Conservation (phyloP, 2,329 filamentous ascomycete species). For the Diaporthe longicolla region DNA sequence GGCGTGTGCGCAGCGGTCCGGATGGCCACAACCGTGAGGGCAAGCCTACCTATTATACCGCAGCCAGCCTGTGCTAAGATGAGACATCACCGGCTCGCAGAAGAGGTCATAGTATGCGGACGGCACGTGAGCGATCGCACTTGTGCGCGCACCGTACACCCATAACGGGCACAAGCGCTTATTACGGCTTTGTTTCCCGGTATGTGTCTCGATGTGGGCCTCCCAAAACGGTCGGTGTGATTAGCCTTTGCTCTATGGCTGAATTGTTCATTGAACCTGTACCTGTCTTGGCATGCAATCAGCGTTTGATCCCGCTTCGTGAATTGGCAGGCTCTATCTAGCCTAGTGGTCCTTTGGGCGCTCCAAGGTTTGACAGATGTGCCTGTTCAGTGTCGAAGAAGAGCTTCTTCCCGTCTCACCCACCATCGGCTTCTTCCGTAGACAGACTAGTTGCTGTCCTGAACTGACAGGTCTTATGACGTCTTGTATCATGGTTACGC, state of each 20-base stretch:
- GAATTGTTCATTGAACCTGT: background rate
- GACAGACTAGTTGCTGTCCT: background rate
- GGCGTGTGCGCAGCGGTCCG: background rate
- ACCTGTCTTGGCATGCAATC: background rate
- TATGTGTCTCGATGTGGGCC: background rate
- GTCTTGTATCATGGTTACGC: background rate
- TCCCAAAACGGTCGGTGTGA: background rate
- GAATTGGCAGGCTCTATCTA: background rate
- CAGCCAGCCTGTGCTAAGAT: background rate
- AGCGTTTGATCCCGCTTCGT: background rate
- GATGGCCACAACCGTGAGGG: constrained; percentile 1
- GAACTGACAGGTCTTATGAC: background rate
- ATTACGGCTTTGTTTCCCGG: background rate
- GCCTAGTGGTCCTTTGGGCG: background rate
- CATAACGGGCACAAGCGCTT: constrained; percentile 10
- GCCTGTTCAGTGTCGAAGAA: background rate
- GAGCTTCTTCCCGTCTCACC: background rate
- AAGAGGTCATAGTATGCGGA: background rate
- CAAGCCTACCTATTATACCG: background rate
- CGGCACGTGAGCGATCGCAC: constrained; percentile 22
- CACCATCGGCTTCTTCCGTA: constrained; percentile 1
- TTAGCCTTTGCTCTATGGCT: background rate
- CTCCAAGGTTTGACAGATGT: background rate
- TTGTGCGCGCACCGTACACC: background rate
- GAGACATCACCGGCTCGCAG: constrained; percentile 4